phyloP scores from a whole-genome alignment of 2,329 filamentous ascomycete species.

The Septoria petroselini region DNA sequence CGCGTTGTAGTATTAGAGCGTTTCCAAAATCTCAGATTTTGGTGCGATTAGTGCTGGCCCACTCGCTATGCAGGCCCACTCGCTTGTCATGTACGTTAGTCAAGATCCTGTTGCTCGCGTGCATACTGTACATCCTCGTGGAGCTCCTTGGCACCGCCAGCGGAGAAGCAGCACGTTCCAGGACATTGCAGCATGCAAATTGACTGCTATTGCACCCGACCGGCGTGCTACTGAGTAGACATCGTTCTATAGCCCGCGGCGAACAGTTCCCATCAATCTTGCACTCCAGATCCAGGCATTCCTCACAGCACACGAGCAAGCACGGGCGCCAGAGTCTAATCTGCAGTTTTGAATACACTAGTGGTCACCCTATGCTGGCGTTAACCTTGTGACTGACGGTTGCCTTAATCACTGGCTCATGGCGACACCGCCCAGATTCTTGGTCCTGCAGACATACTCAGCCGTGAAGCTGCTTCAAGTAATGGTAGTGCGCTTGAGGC shows the following conservation, averaged over 20 bases:
- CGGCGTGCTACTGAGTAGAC: neutral
- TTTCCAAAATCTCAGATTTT: too few species aligned
- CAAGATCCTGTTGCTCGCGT: constrained; percentile 3
- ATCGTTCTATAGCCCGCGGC: neutral
- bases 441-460: constrained; percentile 3
- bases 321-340: neutral
- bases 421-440: constrained; percentile 6
- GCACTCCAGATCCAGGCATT: neutral
- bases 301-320: constrained; percentile 1
- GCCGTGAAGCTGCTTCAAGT: constrained; percentile 6
- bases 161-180: neutral
- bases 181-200: too few species aligned
- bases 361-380: neutral
- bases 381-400: constrained; percentile 4
- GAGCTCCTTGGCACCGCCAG: neutral
- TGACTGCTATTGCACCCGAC: too few species aligned
- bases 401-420: constrained; percentile 1
- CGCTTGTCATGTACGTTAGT: too few species aligned
- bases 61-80: too few species aligned
- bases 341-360: neutral
- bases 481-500: constrained; percentile 1
- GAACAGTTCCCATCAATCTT: neutral
- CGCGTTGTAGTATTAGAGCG: too few species aligned
- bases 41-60: too few species aligned
- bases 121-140: neutral